Conservation (phyloP, 768 basidiomycete species). For the Termitomyces sp. region DNA sequence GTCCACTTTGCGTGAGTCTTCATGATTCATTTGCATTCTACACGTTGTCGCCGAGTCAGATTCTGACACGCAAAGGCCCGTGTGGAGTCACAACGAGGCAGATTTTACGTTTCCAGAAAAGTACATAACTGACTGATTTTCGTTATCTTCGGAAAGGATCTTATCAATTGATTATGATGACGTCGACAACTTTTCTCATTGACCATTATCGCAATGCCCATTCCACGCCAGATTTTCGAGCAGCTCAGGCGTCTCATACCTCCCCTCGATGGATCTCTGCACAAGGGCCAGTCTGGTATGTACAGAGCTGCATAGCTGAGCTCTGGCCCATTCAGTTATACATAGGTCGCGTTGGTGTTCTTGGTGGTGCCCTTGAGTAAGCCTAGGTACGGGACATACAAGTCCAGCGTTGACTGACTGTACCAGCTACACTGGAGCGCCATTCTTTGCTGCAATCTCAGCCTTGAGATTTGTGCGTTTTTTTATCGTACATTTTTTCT, state of each 20-base stretch:
- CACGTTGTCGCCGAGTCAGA: background rate
- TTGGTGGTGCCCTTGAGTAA: conserved; percentile 93
- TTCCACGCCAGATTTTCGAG: conserved; percentile 57
- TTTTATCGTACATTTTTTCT: background rate
- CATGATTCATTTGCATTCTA: background rate
- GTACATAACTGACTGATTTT: too few relatives aligned
- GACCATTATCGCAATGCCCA: conserved; percentile 62
- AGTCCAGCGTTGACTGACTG: background rate
- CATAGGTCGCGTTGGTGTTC: conserved; percentile 83
- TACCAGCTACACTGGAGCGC: conserved; percentile 90
- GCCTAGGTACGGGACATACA: conserved; percentile 19
- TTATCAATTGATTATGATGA: background rate
- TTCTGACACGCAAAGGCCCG: background rate
- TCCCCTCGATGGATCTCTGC: conserved; percentile 81
- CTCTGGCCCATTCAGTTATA: background rate
- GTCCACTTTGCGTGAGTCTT: background rate
- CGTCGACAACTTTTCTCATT: too few relatives aligned
- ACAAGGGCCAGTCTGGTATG: conserved; percentile 93
- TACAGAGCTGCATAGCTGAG: background rate
- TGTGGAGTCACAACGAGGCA: background rate
- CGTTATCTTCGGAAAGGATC: background rate
- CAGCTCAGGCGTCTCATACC: conserved; percentile 85
- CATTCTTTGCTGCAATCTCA: conserved; percentile 92
- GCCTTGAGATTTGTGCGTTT: conserved; percentile 74
- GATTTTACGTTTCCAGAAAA: background rate